Conservation (phyloP, 768 basidiomycete genomes). For the Termitomyces sp. region DNA sequence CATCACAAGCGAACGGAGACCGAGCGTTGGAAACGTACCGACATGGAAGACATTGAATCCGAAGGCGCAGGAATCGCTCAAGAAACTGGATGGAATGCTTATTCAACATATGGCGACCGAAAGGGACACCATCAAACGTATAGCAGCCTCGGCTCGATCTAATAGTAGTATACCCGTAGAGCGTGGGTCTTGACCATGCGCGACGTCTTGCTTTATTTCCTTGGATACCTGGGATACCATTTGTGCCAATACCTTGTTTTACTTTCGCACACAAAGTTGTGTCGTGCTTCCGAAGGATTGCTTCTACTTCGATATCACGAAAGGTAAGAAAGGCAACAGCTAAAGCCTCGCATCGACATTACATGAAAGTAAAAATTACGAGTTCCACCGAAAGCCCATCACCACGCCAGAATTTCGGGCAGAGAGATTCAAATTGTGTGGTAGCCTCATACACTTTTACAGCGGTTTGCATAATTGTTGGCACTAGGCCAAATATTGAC, state of each 20-base stretch:
- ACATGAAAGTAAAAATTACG: neutral
- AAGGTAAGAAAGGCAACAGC: neutral
- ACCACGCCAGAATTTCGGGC: too few species aligned
- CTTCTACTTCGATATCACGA: neutral
- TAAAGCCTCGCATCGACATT: neutral
- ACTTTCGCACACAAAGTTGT: neutral
- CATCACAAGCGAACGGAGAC: constrained; percentile 24
- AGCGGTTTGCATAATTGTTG: too few species aligned
- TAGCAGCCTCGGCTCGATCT: constrained; percentile 44
- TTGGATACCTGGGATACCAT: constrained; percentile 19
- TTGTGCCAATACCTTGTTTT: constrained; percentile 4
- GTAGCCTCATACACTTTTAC: too few species aligned
- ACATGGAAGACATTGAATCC: constrained; percentile 29
- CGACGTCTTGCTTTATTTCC: constrained; percentile 13
- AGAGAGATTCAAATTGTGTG: too few species aligned
- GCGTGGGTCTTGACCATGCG: constrained; percentile 13
- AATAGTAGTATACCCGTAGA: constrained; percentile 16
- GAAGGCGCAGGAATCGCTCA: constrained; percentile 53
- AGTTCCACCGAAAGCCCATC: too few species aligned
- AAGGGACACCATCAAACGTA: constrained; percentile 73
- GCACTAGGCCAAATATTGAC: too few species aligned
- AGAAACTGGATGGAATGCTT: constrained; percentile 75
- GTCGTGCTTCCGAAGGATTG: neutral
- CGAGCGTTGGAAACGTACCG: constrained; percentile 24
- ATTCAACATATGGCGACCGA: constrained; percentile 82